Conservation (phyloP, 2,329 filamentous ascomycete genomes). For the Cercospora sp. region DNA sequence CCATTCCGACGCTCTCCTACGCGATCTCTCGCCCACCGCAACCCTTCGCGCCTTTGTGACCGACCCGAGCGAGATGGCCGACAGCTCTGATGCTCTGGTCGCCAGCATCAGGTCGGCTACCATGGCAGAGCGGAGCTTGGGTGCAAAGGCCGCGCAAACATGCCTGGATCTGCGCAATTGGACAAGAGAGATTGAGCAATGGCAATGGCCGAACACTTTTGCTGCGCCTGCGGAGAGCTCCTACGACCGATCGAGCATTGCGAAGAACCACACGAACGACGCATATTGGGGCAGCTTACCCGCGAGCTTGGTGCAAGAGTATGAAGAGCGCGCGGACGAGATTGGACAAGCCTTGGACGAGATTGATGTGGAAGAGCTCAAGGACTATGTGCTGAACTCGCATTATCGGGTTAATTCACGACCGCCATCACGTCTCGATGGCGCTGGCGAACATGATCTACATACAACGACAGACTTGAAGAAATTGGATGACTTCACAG, state of each 20-base stretch:
- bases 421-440: constrained; percentile 46
- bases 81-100: constrained; percentile 43
- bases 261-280: background rate
- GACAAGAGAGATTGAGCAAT: constrained; percentile 68
- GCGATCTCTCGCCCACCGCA: constrained; percentile 60
- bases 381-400: constrained; percentile 79
- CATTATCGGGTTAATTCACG: constrained; percentile 59
- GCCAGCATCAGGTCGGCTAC: constrained; percentile 64
- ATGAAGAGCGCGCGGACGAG: constrained; percentile 71
- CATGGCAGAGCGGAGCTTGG: constrained; percentile 67
- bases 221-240: constrained; percentile 40
- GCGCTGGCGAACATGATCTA: constrained; percentile 23
- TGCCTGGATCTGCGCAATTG: constrained; percentile 72
- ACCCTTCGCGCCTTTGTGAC: constrained; percentile 62
- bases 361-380: constrained; percentile 81
- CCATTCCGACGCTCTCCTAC: constrained; percentile 50
- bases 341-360: constrained; percentile 69
- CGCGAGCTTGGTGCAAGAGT: constrained; percentile 61
- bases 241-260: constrained; percentile 11
- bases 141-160: constrained; percentile 66
- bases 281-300: constrained; percentile 66
- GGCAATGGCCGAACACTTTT: constrained; percentile 58
- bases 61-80: constrained; percentile 29
- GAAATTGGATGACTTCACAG: constrained; percentile 80
- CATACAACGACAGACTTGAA: constrained; percentile 26